These are phyloP conservation scores for Chytriomyces hyalinus DNA, from an alignment of 192 early-diverging fungal species.

Conservation along the genomic window DNA sequence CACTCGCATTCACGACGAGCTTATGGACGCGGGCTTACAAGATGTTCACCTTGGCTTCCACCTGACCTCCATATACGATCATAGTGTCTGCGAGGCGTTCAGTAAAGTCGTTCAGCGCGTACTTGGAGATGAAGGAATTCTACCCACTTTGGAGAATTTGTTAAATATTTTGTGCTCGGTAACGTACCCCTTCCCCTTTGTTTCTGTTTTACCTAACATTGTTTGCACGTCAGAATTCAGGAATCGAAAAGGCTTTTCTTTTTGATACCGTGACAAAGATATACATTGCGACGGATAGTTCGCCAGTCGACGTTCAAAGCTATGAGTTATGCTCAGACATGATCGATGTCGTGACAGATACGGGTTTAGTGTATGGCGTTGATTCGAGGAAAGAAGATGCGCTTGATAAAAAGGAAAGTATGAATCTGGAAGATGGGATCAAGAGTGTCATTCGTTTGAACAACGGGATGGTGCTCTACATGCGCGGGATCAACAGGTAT, in stretches of 20 bases:
- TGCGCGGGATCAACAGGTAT: constrained; percentile 79
- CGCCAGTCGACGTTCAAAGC: constrained; percentile 76
- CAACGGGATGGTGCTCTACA: constrained; percentile 80
- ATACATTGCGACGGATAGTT: constrained; percentile 93
- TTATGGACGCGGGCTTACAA: constrained; percentile 77
- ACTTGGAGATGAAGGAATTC: constrained; percentile 64
- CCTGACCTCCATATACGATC: constrained; percentile 92
- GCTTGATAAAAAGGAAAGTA: constrained; percentile 32
- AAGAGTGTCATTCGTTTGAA: constrained; percentile 70
- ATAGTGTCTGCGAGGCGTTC: constrained; percentile 93
- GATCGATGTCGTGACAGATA: constrained; percentile 90
- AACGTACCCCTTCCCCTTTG: constrained; percentile 30
- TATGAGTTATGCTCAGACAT: constrained; percentile 95
- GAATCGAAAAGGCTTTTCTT: constrained; percentile 95
- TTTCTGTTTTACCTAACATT: neutral
- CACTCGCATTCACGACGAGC: constrained; percentile 85
- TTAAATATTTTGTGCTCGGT: constrained; percentile 93
- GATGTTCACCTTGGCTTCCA: constrained; percentile 81
- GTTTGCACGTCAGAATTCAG: constrained; percentile 70
- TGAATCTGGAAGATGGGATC: constrained; percentile 41
- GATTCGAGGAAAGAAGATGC: neutral
- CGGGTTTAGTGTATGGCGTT: constrained; percentile 73
- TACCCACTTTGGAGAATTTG: constrained; percentile 82
- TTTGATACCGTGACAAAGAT: constrained; percentile 90
- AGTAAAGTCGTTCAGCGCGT: constrained; percentile 92